Percentiles rank a stretch among this genome's conserved stretches.
phyloP scores from a whole-genome alignment of 805 yeast species.

The Torulaspora indica region DNA sequence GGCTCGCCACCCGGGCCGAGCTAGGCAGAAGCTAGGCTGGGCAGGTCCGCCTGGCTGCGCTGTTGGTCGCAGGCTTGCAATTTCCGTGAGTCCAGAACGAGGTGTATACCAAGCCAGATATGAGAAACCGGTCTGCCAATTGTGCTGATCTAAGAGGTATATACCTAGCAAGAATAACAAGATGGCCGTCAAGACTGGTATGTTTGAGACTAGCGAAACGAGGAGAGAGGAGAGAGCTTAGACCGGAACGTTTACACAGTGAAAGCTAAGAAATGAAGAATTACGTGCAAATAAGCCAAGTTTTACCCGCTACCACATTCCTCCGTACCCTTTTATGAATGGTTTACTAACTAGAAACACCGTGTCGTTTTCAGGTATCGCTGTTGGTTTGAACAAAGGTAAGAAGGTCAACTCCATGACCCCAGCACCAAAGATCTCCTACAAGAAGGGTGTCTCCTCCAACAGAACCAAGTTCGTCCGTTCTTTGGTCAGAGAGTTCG shows the following conservation, averaged over 20 bases:
- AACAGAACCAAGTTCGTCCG: conserved; percentile 96
- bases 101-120: conserved; percentile 1
- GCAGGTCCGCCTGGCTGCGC: background rate
- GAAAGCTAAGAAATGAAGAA: background rate
- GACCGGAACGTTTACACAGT: background rate
- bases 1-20: background rate
- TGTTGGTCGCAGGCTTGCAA: background rate
- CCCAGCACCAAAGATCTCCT: conserved; percentile 82
- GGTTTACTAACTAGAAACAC: conserved; percentile 34
- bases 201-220: conserved; percentile 23
- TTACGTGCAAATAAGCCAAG: no score
- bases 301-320: background rate
- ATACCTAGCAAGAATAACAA: conserved; percentile 20
- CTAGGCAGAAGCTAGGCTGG: background rate
- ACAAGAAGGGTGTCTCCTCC: conserved; percentile 95
- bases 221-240: background rate
- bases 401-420: conserved; percentile 87
- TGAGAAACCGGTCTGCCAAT: background rate
- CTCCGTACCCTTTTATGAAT: background rate
- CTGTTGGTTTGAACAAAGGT: conserved; percentile 99
- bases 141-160: conserved; percentile 2
- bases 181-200: conserved; percentile 55
- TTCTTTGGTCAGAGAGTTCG: conserved; percentile 90
- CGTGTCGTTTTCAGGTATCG: conserved; percentile 57
- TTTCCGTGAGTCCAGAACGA: background rate